Percentiles rank a stretch among this genome's conserved stretches.
These are phyloP conservation scores for Pseudozyma thailandica DNA, from an alignment of 1,284 basidiomycete genomes.

Conservation along the genomic window DNA sequence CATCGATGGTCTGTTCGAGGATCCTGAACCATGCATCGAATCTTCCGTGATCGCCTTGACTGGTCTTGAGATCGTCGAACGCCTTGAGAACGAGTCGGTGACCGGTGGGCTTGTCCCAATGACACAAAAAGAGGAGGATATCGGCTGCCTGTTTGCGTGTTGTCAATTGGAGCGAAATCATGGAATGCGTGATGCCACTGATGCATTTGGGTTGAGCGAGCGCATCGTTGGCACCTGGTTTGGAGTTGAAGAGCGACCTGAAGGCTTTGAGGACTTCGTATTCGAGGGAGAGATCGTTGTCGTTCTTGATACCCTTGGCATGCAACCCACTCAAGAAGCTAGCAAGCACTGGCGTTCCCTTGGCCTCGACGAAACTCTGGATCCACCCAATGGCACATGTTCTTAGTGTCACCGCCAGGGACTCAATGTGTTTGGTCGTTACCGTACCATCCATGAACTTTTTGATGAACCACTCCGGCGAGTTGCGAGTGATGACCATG, in stretches of 20 bases:
- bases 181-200: constrained; percentile 82
- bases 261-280: constrained; percentile 90
- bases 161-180: constrained; percentile 83
- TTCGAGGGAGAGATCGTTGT: constrained; percentile 79
- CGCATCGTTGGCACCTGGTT: constrained; percentile 81
- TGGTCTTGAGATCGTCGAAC: constrained; percentile 68
- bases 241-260: constrained; percentile 82
- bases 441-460: constrained; percentile 88
- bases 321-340: constrained; percentile 72
- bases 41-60: constrained; percentile 67
- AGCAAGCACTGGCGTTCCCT: constrained; percentile 82
- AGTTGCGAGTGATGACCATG: constrained; percentile 64
- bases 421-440: constrained; percentile 80
- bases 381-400: constrained; percentile 68
- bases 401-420: constrained; percentile 82
- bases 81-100: constrained; percentile 71
- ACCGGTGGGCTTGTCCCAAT: constrained; percentile 71
- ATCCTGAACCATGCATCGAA: constrained; percentile 93
- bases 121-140: constrained; percentile 73
- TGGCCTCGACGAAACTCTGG: constrained; percentile 71
- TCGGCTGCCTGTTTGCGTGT: constrained; percentile 86
- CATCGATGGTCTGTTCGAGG: constrained; percentile 80
- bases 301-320: constrained; percentile 64
- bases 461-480: constrained; percentile 77
- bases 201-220: constrained; percentile 81